Conservation (phyloP, 2,329 filamentous ascomycete species). For the Colletotrichum truncatum region DNA sequence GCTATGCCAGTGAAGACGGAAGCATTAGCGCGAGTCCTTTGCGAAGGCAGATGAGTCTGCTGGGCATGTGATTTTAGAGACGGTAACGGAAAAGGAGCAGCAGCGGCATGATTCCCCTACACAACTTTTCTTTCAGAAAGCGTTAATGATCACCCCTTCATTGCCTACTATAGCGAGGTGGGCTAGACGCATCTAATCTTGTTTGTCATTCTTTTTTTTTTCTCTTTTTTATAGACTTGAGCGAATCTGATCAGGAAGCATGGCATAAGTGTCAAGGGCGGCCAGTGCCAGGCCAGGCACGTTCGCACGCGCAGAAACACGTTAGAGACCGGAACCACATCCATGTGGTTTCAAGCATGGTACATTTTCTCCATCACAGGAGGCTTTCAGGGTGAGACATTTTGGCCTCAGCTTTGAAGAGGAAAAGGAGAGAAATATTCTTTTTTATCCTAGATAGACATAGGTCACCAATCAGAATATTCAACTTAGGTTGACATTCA, state of each 20-base stretch:
- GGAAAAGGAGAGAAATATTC: background rate
- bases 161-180: background rate
- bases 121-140: background rate
- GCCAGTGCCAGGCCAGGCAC: background rate
- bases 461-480: too few species aligned
- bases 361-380: background rate
- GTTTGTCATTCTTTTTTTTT: background rate
- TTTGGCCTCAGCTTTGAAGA: background rate
- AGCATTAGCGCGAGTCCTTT: constrained; percentile 74
- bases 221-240: background rate
- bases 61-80: constrained; percentile 61
- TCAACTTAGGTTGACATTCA: too few species aligned
- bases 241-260: background rate
- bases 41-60: constrained; percentile 76
- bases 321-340: background rate
- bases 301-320: background rate
- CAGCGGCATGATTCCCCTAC: background rate
- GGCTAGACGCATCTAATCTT: background rate
- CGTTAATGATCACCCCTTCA: background rate
- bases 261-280: background rate
- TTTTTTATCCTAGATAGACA: background rate
- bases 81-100: background rate
- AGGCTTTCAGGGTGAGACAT: background rate
- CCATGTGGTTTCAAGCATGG: background rate
- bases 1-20: constrained; percentile 77